Evolutionary conservation across 2,329 filamentous ascomycete genomes (phyloP), one percentile per base, ranked within the genome.

Genomic region (Lizonia empirigonia): DNA sequence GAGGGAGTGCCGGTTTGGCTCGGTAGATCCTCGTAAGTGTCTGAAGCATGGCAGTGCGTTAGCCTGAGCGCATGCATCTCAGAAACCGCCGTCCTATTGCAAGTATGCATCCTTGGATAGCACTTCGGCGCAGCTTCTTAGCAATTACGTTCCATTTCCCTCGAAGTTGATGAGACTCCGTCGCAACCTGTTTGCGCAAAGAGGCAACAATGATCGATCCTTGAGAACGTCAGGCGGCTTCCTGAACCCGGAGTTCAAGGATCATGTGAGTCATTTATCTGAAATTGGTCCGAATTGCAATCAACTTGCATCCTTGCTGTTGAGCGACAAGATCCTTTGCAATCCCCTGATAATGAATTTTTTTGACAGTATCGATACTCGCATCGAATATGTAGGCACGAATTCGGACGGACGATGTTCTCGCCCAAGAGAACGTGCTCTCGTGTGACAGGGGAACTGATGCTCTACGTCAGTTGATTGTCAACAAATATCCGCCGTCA

Each of bases 21-120:
- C 34, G 34, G 47, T 40, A 40, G 29, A 44, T 44, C 40, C 16
- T 33, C 23, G 23, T 40, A 20, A 39, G 20, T 29, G 23, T 29
- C 13, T 26, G 13, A 16, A 35, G 33, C 29, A 22, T 39, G 34
- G n/a, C n/a, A 30, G 7, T 8, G 9, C 23, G n/a, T 29, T n/a
- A 10, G 26, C 34, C 35, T 38, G 18, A 34, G 18, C 40, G 34
- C 33, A 13, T n/a, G 7, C 26, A 27, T 26, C 10, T 23, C 19
- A 12, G 23, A 13, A 29, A 12, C 20, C 15, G 33, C 34, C 34
- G 35, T 6, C 13, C 23, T 22, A 9, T 33, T 23, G 35, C n/a
- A 30, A 23, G 16, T 24, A 39, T 39, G 40, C 20, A n/a, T 7
- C 39, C n/a, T 44, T 40, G 35, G 46, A 27, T 34, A 44, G 33